These are phyloP conservation scores for Globisporangium spiculum DNA, from an alignment of 352 stramenopile species.

Conservation along the genomic window DNA sequence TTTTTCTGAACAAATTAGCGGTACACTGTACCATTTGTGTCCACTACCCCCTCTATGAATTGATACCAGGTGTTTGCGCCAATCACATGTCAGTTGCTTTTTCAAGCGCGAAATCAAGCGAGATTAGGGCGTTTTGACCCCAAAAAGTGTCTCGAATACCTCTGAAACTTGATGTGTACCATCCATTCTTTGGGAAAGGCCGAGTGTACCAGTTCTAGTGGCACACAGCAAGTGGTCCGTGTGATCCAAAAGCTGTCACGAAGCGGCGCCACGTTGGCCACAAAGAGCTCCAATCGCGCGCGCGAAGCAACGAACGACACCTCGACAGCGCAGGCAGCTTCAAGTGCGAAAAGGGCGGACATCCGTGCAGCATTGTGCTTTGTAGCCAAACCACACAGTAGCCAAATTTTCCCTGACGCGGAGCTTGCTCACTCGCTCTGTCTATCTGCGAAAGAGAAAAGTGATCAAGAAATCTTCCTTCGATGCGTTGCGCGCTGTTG, in stretches of 20 bases:
- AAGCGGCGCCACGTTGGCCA: conserved; percentile 3
- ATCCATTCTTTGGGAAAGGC: not conserved
- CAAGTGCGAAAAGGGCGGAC: not conserved
- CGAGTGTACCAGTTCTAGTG: not conserved
- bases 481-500: not conserved
- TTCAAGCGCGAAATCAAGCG: not conserved
- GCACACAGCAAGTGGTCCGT: not conserved
- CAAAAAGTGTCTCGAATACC: not conserved
- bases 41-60: not conserved
- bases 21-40: not conserved
- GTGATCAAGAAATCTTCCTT: not conserved
- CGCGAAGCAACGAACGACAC: not conserved
- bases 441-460: not conserved
- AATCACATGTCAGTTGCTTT: not conserved
- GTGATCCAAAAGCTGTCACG: not conserved
- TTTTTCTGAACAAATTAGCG: not conserved
- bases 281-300: not conserved
- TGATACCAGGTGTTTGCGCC: not conserved
- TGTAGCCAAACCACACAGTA: not conserved
- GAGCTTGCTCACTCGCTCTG: not conserved
- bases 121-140: not conserved
- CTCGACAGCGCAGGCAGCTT: not conserved
- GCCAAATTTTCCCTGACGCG: not conserved
- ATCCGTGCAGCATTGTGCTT: not conserved
- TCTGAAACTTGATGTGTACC: not conserved